Evolutionary conservation across 163 green algal species (phyloP), one percentile per base, ranked within the genome.

Genomic region (Chlamydomonas reinhardtii): DNA sequence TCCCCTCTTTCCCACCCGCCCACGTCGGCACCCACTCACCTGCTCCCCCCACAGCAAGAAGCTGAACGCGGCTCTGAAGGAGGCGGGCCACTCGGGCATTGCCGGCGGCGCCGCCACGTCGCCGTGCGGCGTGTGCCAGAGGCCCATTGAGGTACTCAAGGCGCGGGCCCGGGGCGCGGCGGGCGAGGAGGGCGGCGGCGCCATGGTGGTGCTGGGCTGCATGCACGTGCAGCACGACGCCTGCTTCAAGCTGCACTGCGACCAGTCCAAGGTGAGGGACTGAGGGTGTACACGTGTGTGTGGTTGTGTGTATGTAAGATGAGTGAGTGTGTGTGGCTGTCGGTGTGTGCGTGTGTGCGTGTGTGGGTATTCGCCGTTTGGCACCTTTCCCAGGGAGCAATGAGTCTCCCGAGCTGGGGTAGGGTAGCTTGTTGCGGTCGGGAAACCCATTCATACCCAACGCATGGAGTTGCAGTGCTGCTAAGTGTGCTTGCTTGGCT

Each of bases 151-250:
- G 5, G 73, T 86, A 4, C 43, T 25, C 54, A 48, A 73, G 56
- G 37, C 56, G 20, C 80, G 80, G 8, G 31, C 69, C 69, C 56
- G 74, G 65, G 27, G 48, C 34, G 68, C 75, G n/a, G n/a, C n/a
- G n/a, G n/a, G n/a, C 56, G 89, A 85, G 17, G 79, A 74, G 17
- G 59, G 35, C 19, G 84, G 35, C 19, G 84, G 70, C 69, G 73
- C 84, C 62, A 62, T 86, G 34, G 59, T 77, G 48, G 62, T 92
- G 61, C 32, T 90, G 34, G 68, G 32, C 24, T 92, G 89, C 69
- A 72, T 92, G 80, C 77, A 88, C 34, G 83, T 83, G 54, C 61
- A 90, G 34, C 89, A 92, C 71, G 86, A 92, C 80, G 77, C 74
- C 29, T 91, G 83, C 80, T 91, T 85, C 74, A 83, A 88, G 56